Percentiles rank a stretch among this genome's conserved stretches.
Evolutionary conservation across 202 grass and related monocot genomes (phyloP).

Genomic region (Carex sylvatica): DNA sequence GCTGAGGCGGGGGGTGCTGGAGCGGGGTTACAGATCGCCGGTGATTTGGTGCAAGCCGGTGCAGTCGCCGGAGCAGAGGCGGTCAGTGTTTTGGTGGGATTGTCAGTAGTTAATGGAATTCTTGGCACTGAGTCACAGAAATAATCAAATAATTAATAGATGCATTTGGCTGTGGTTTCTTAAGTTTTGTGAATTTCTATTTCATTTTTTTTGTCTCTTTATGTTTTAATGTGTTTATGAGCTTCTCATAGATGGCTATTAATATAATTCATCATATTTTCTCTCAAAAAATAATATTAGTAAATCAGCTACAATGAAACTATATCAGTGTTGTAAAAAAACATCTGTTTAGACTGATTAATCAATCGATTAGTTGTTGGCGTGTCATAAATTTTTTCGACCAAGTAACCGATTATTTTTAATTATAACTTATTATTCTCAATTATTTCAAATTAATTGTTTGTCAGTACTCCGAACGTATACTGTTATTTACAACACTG

Average conservation of each 20-base stretch:
- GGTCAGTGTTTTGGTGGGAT: conserved; percentile 56
- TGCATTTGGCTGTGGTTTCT: neutral
- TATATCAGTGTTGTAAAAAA: too few species aligned
- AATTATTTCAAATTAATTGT: too few species aligned
- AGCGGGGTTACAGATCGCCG: conserved; percentile 54
- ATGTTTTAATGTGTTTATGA: neutral
- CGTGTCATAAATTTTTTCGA: too few species aligned
- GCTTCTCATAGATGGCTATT: neutral
- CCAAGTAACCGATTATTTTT: too few species aligned
- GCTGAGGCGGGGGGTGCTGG: conserved; percentile 40
- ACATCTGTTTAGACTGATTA: too few species aligned
- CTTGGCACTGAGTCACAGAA: conserved; percentile 51
- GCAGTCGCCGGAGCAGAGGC: conserved; percentile 75
- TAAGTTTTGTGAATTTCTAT: neutral
- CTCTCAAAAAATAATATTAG: neutral
- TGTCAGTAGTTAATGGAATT: conserved; percentile 89
- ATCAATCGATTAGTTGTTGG: too few species aligned
- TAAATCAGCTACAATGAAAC: neutral
- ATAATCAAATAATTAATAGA: conserved; percentile 19
- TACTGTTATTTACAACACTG: too few species aligned
- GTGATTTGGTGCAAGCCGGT: conserved; percentile 69
- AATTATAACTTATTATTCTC: too few species aligned
- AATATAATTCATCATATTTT: neutral
- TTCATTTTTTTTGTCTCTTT: neutral
- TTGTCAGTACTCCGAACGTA: too few species aligned